Base-by-base conservation (phyloP, 176 grass and related monocot species). In the Phragmites australis region DNA sequence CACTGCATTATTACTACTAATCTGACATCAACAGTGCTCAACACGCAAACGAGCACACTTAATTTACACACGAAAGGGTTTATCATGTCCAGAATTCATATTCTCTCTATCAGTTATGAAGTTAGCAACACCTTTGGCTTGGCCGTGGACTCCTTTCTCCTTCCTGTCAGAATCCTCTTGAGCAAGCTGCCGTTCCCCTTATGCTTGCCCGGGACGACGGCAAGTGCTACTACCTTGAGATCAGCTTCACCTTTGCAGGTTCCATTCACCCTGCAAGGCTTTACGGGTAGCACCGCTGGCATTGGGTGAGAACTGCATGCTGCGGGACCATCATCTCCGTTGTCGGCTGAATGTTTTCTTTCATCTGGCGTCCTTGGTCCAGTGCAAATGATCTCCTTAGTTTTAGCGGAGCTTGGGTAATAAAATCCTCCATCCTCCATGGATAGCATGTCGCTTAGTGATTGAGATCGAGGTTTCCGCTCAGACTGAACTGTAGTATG, bases 151-250 rank as follows among this genome's bases (percentile, higher is more conserved):
- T 92, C 84, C 82, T 81, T 91, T 59, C 85, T 91, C 63, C 84
- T 94, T 44, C 83, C 86, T 79, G 84, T 81, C 21, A 94, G 79
- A 40, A 97, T 88, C 76, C 87, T 87, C 74, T 82, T 86, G 23
- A 97, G 87, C 79, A 97, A 74, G 84, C 79, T 88, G 12, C 31
- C 68, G 56, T 81, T 90, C 30, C 83, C 89, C 65, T 82, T 87
- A 45, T 92, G 82, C 77, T 81, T 87, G 10, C 84, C 84, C 5
- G 91, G 80, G 3, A 87, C 71, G 15, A 91, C 25, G 0, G 86
- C 69, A 9, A 97, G 85, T 26, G 76, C 51, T 60, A 65, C 86
- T 1, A 52, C 73, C 59, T 88, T 82, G 11, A 17, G 23, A 58
- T 79, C 54, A 73, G 76, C 70, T 86, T 84, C 65, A 14, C 65